phyloP scores from a whole-genome alignment of 164 flowering plant species.

The grape (Vitis vinifera) region DNA sequence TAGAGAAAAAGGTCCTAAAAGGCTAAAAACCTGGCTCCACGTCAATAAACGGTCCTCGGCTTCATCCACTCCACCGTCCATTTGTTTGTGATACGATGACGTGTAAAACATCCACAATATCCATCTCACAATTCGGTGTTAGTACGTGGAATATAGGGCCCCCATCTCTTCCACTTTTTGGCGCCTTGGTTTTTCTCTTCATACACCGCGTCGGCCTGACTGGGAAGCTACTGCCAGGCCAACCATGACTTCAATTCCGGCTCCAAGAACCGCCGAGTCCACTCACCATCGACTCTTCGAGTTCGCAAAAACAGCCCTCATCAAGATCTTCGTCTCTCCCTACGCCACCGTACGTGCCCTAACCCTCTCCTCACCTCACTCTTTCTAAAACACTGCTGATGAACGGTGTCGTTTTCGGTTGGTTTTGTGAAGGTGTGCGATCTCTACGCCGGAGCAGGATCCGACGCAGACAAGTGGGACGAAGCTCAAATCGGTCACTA shows the following conservation, averaged over 20 bases:
- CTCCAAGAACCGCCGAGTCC: conserved; percentile 45
- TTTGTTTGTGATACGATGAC: no score
- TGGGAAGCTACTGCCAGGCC: no score
- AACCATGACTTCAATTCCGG: conserved; percentile 1
- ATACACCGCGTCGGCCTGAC: no score
- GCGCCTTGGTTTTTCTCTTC: no score
- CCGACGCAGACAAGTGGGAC: conserved; percentile 73
- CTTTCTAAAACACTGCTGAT: neutral
- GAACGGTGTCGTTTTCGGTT: neutral
- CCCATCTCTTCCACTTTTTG: no score
- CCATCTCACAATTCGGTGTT: no score
- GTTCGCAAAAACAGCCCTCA: conserved; percentile 69
- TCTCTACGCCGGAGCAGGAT: conserved; percentile 77
- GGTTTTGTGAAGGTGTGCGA: conserved; percentile 62
- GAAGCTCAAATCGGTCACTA: conserved; percentile 87
- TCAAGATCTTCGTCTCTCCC: conserved; percentile 80
- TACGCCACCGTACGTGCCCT: conserved; percentile 59
- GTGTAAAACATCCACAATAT: no score
- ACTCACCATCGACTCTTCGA: conserved; percentile 74
- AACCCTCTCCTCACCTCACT: conserved; percentile 5
- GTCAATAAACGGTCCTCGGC: no score
- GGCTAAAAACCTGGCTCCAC: no score
- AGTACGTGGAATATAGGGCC: no score
- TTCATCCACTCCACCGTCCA: no score
- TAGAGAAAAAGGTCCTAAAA: no score